These are phyloP conservation scores for Huntiella omanensis DNA, from an alignment of 2,329 filamentous ascomycete genomes.

Conservation along the genomic window DNA sequence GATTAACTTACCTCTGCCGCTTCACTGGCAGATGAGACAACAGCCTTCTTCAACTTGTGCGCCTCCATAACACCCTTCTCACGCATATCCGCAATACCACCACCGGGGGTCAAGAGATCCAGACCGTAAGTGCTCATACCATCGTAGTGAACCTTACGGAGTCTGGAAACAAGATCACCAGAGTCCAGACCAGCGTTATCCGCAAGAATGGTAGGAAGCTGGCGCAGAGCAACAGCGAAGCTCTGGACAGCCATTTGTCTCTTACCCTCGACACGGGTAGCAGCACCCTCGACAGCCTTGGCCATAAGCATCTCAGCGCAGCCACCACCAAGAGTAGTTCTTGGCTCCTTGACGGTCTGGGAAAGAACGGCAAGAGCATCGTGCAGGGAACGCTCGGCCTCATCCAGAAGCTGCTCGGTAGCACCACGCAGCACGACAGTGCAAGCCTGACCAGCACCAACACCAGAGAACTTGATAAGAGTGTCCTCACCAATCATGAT, in stretches of 20 bases:
- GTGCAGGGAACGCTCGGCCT: constrained; percentile 88
- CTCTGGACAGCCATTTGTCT: constrained; percentile 83
- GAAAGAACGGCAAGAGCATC: constrained; percentile 91
- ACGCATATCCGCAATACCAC: constrained; percentile 88
- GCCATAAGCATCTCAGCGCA: constrained; percentile 99
- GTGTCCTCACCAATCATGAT: constrained; percentile 97
- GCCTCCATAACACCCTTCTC: constrained; percentile 90
- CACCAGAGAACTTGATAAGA: constrained; percentile 90
- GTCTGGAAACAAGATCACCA: constrained; percentile 74
- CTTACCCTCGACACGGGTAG: constrained; percentile 90
- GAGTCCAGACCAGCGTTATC: constrained; percentile 96
- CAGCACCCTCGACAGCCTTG: constrained; percentile 85
- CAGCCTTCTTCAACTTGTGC: constrained; percentile 97
- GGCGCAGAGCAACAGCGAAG: constrained; percentile 74
- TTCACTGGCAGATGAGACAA: constrained; percentile 89
- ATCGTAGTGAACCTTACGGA: constrained; percentile 88
- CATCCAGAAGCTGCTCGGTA: constrained; percentile 89
- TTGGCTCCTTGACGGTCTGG: constrained; percentile 86
- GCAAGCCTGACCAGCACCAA: constrained; percentile 83
- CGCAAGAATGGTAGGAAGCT: constrained; percentile 87
- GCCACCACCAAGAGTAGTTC: constrained; percentile 84
- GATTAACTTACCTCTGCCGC: constrained; percentile 63
- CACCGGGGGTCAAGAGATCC: constrained; percentile 74
- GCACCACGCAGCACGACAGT: constrained; percentile 92
- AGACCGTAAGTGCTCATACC: constrained; percentile 84